Percentiles rank a stretch among this genome's conserved stretches.
Evolutionary conservation across 2,329 filamentous ascomycete species (phyloP).

Genomic region (Verticillium alfalfae): DNA sequence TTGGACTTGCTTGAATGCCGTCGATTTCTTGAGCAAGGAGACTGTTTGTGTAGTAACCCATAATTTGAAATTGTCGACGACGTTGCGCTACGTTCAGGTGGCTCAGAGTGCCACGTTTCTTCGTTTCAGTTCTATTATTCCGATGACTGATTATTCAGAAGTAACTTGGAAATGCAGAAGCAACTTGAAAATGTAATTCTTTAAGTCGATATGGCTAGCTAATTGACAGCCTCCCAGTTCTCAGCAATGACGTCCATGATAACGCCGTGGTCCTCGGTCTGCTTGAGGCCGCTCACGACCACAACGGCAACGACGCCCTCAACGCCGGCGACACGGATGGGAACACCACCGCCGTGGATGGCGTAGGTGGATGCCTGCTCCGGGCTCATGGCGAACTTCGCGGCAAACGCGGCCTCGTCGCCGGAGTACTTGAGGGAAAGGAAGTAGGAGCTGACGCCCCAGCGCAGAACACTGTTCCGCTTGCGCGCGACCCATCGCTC

Average conservation of each 20-base stretch:
- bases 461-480: conserved; percentile 65
- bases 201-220: no score
- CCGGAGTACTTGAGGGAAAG: conserved; percentile 62
- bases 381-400: conserved; percentile 57
- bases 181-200: no score
- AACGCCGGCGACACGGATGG: conserved; percentile 65
- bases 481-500: conserved; percentile 68
- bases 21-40: no score
- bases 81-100: no score
- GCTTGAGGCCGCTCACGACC: conserved; percentile 70
- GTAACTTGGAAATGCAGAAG: no score
- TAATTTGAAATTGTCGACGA: no score
- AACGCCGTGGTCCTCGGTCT: conserved; percentile 72
- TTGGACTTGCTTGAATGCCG: no score
- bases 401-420: conserved; percentile 59
- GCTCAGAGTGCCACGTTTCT: no score
- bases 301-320: conserved; percentile 72
- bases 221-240: conserved; percentile 26
- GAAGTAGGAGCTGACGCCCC: conserved; percentile 64
- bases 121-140: no score
- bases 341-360: conserved; percentile 73
- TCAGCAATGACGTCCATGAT: conserved; percentile 64
- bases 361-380: conserved; percentile 59
- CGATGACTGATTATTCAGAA: no score
- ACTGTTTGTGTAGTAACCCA: no score